Evolutionary conservation across 495 filamentous ascomycete species (phyloP), one percentile per base, ranked within the genome.

Genomic region (Penicillium chermesinum): DNA sequence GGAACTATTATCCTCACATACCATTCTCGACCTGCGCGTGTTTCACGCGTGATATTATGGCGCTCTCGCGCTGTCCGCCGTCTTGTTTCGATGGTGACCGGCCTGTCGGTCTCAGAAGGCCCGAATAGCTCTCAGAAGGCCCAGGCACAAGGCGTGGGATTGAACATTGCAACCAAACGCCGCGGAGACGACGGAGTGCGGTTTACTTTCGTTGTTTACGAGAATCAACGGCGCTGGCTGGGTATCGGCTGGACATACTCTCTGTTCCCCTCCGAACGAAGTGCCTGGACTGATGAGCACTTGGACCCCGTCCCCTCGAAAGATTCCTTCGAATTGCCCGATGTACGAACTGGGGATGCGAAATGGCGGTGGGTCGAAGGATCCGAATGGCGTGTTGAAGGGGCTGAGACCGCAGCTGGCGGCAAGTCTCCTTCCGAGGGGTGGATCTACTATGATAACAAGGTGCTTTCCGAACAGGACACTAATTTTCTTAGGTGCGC

Each of bases 401-500:
- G 89, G 13, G 83, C 77, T 2, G 84, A 64, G 55, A 18, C 33
- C 16, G 67, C 58, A 37, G 47, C 58, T 0, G 64, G 65, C 21
- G 32, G 58, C 50, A 76, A 63, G 55, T 66, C 81, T 13, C 84
- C 81, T 20, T 82, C 79, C 2, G 80, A 81, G 45, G 93, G 93
- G 2, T 99, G 93, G 93, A 86, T 95, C 37, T 99, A 93, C 67
- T 96, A 95, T 67, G 93, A 99, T 64, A 97, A 91, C 65, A 96
- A 96, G 82, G 89, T 91, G 63, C 33, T n/a, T n/a, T n/a, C n/a
- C n/a, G n/a, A n/a, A n/a, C n/a, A n/a, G n/a, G n/a, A n/a, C n/a
- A n/a, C n/a, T n/a, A n/a, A n/a, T n/a, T n/a, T n/a, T n/a, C n/a
- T n/a, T n/a, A n/a, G n/a, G n/a, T n/a, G n/a, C n/a, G n/a, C n/a